Conservation (phyloP, 352 stramenopile genomes). For the Phytophthora rubi region DNA sequence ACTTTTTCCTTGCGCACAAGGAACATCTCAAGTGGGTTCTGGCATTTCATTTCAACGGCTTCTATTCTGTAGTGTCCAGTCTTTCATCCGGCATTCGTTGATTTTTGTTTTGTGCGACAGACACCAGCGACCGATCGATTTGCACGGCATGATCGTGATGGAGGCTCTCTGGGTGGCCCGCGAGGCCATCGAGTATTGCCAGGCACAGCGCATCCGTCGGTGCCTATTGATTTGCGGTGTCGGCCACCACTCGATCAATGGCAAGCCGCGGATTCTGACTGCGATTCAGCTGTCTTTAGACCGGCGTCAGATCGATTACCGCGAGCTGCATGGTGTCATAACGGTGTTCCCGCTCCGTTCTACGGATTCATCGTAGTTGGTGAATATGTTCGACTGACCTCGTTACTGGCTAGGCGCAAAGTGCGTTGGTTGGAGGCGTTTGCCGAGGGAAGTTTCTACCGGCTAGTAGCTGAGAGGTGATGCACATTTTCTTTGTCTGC, state of each 20-base stretch:
- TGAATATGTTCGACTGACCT: conserved; percentile 4
- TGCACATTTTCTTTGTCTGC: not conserved
- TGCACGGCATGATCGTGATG: conserved; percentile 75
- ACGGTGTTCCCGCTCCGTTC: conserved; percentile 73
- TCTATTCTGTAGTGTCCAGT: conserved; percentile 2
- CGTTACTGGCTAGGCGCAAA: conserved; percentile 16
- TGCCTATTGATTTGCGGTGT: conserved; percentile 71
- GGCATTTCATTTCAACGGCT: conserved; percentile 16
- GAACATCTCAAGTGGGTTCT: conserved; percentile 55
- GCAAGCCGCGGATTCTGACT: conserved; percentile 65
- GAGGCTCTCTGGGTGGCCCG: conserved; percentile 63
- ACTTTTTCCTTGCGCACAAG: conserved; percentile 61
- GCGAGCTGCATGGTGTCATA: conserved; percentile 59
- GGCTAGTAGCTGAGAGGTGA: conserved; percentile 20
- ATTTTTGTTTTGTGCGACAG: conserved; percentile 35
- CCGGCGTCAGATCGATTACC: conserved; percentile 64
- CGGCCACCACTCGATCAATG: conserved; percentile 72
- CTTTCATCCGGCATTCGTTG: conserved; percentile 19
- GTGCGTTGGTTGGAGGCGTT: not conserved
- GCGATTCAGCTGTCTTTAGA: conserved; percentile 67
- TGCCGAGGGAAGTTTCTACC: conserved; percentile 15
- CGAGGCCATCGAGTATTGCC: conserved; percentile 68
- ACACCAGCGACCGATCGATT: conserved; percentile 57
- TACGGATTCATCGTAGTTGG: conserved; percentile 23
- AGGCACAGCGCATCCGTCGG: conserved; percentile 59